Percentiles rank a stretch among this genome's conserved stretches.
Conservation (phyloP, 768 basidiomycete species). For the Sporobolomyces phaffii region DNA sequence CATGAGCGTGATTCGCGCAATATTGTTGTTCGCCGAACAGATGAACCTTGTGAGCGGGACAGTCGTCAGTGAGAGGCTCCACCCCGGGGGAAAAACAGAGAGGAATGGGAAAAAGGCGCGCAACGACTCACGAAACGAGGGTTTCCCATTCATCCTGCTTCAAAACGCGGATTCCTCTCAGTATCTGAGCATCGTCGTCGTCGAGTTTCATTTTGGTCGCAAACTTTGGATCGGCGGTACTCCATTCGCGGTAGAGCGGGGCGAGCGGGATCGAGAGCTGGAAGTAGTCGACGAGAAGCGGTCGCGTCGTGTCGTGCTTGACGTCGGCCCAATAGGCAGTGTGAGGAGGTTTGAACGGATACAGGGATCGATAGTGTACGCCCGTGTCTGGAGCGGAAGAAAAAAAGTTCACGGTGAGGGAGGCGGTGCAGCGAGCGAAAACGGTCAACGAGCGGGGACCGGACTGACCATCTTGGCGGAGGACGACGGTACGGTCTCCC, state of each 20-base stretch:
- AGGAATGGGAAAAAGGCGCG: not conserved
- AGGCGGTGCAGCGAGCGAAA: constrained; percentile 47
- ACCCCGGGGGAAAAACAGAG: too few species aligned
- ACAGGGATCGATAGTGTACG: constrained; percentile 59
- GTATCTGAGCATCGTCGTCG: constrained; percentile 51
- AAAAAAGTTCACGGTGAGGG: not conserved
- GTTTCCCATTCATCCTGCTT: constrained; percentile 96
- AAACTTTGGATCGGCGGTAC: constrained; percentile 67
- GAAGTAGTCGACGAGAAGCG: constrained; percentile 80
- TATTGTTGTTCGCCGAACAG: constrained; percentile 96
- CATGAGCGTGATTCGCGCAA: constrained; percentile 87
- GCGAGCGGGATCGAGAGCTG: constrained; percentile 71
- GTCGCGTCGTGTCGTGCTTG: constrained; percentile 59
- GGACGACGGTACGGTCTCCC: constrained; percentile 73
- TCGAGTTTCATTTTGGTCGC: constrained; percentile 46
- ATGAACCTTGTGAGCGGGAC: constrained; percentile 62
- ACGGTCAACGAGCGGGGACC: constrained; percentile 49
- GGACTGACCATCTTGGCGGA: constrained; percentile 59
- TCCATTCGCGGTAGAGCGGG: constrained; percentile 70
- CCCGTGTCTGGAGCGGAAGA: constrained; percentile 12
- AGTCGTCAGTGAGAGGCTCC: constrained; percentile 2
- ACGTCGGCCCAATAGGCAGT: constrained; percentile 42
- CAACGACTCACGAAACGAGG: constrained; percentile 69
- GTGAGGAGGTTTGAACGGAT: constrained; percentile 50
- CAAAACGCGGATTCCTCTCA: constrained; percentile 74